Evolutionary conservation across 306 rosid species (phyloP), one percentile per base, ranked within the genome.

Genomic region (Fragaria ananassa): DNA sequence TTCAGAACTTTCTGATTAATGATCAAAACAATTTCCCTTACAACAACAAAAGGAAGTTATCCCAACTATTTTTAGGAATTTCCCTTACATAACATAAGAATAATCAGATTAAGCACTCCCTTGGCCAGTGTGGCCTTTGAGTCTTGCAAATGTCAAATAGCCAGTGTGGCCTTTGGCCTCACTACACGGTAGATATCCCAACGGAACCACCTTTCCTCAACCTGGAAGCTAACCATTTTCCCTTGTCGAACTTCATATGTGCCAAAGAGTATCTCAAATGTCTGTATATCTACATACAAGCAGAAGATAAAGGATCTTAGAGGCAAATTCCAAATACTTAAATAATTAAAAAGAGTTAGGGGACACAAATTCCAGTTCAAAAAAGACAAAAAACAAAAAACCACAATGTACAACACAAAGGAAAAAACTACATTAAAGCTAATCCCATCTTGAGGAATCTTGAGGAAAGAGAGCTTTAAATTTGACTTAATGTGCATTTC

Each of bases 131-230:
- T 2, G 31, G 31, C 31, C 31, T 85, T 81, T 86, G 69, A 88
- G 92, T 67, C 97, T 88, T 50, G 96, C 97, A 80, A 89, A 91
- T 71, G 97, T 89, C 84, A 93, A 79, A 88, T 89, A 91, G 76
- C 98, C 96, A 2, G 97, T 93, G 86, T 91, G 98, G 91, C 72
- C 82, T 23, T 23, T 23, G 25, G 83, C 86, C 88, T 89, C 89
- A n/a, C n/a, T n/a, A n/a, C n/a, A n/a, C 6, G 98, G 95, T 70
- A 74, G 88, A 51, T 87, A 72, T 72, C 82, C 31, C 91, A 68
- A 81, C 74, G 17, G 78, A 78, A 53, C 71, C 70, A 42, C 31
- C 67, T 47, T 18, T 39, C 87, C 4, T 83, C 75, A 4, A 68
- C 81, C 21, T 39, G 71, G 27, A 58, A 45, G 37, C 74, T 62